These are phyloP conservation scores for Dactylellina drechsleri DNA, from an alignment of 2,329 filamentous ascomycete genomes.

Conservation along the genomic window DNA sequence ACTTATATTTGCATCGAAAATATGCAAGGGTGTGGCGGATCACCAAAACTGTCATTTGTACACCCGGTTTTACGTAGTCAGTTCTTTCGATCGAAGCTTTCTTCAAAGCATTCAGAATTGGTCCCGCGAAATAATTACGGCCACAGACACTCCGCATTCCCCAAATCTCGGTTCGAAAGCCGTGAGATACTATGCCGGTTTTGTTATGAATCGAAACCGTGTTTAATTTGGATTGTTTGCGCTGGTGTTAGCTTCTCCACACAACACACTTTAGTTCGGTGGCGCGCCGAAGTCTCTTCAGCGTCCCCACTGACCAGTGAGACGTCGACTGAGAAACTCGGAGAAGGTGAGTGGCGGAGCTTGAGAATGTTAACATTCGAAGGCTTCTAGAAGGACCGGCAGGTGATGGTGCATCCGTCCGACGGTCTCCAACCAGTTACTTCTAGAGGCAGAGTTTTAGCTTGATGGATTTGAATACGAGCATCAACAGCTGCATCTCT, in stretches of 20 bases:
- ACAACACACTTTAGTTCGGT: constrained; percentile 6
- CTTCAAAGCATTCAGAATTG: too few species aligned
- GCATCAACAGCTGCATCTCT: background rate
- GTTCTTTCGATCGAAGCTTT: too few species aligned
- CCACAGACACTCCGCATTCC: constrained; percentile 40
- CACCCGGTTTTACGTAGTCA: too few species aligned
- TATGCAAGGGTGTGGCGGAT: too few species aligned
- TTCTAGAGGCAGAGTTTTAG: background rate
- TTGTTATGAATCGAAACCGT: too few species aligned
- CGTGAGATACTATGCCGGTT: too few species aligned
- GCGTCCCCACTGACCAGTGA: constrained; percentile 13
- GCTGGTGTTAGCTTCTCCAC: constrained; percentile 4
- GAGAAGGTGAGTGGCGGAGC: background rate
- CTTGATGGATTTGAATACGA: constrained; percentile 31
- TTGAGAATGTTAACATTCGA: background rate
- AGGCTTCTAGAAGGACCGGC: constrained; percentile 42
- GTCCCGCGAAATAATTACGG: constrained; percentile 7
- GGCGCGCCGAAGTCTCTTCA: constrained; percentile 7
- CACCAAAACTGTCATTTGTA: too few species aligned
- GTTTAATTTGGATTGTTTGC: too few species aligned
- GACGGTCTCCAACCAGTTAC: constrained; percentile 1
- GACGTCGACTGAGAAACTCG: background rate
- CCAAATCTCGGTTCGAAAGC: constrained; percentile 11
- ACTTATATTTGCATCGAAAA: too few species aligned
- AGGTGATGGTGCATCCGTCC: constrained; percentile 7